phyloP scores from a whole-genome alignment of 1,284 basidiomycete genomes.

The Golubevia sp. region DNA sequence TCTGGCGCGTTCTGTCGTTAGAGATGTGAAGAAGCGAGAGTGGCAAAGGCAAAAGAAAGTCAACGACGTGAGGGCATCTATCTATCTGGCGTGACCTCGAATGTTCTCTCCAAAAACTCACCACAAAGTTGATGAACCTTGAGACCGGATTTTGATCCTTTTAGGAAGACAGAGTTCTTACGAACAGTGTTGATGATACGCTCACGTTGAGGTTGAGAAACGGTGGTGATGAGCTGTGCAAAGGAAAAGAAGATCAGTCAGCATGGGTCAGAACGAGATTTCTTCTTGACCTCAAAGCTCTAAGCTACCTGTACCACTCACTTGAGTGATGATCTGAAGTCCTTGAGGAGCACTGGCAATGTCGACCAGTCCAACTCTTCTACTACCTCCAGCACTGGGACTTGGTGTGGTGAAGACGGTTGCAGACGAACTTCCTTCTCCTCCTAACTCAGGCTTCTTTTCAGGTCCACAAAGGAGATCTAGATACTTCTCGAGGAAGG shows the following conservation, averaged over 20 bases:
- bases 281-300: too few species aligned
- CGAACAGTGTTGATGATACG: constrained; percentile 48
- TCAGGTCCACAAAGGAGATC: constrained; percentile 28
- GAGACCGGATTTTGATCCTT: constrained; percentile 54
- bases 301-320: constrained; percentile 8
- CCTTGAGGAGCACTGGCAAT: constrained; percentile 48
- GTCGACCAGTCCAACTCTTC: constrained; percentile 48
- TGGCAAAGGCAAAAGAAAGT: not conserved
- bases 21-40: not conserved
- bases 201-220: constrained; percentile 28
- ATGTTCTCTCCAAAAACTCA: constrained; percentile 1
- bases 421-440: not conserved
- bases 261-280: not conserved
- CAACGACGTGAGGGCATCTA: not conserved
- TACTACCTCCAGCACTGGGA: constrained; percentile 12
- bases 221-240: constrained; percentile 47
- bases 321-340: constrained; percentile 52
- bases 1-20: constrained; percentile 41
- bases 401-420: not conserved
- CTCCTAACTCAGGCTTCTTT: not conserved
- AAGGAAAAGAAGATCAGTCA: not conserved
- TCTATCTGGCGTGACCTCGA: not conserved
- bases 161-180: constrained; percentile 49
- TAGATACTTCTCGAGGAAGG: constrained; percentile 33
- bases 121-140: constrained; percentile 54